Percentiles rank a stretch among this genome's conserved stretches.
phyloP scores from a whole-genome alignment of 139 green algal species.

The Chlorella vulgaris region DNA sequence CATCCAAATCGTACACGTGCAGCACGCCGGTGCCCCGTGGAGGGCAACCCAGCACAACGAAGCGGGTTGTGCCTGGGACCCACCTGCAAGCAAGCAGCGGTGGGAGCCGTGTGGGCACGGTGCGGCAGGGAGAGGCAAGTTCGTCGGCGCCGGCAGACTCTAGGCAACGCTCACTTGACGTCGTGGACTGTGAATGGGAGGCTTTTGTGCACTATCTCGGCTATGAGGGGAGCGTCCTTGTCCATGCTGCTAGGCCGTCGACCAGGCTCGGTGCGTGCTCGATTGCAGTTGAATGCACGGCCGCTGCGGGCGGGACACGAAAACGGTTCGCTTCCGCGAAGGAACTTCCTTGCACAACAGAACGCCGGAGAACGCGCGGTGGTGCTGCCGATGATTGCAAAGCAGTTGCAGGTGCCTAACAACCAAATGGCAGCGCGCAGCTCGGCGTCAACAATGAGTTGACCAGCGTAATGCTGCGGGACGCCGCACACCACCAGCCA shows the following conservation, averaged over 20 bases:
- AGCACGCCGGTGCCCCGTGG: conserved; percentile 74
- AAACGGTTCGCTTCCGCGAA: too few species aligned
- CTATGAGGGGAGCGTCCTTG: background rate
- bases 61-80: conserved; percentile 81
- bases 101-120: background rate
- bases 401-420: too few species aligned
- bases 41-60: conserved; percentile 78
- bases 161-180: conserved; percentile 62
- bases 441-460: too few species aligned
- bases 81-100: conserved; percentile 59
- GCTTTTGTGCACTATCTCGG: conserved; percentile 55
- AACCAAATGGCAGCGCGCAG: too few species aligned
- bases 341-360: too few species aligned
- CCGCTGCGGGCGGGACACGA: too few species aligned
- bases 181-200: conserved; percentile 83
- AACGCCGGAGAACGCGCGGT: too few species aligned
- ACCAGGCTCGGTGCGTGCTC: background rate
- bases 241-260: background rate
- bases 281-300: background rate
- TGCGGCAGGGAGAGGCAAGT: background rate
- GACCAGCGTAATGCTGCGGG: too few species aligned
- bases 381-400: too few species aligned
- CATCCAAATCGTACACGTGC: conserved; percentile 66
- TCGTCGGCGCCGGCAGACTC: background rate
- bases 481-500: too few species aligned